These are phyloP conservation scores for Ceratocystis cacaofunesta DNA, from an alignment of 2,329 filamentous ascomycete genomes.

Conservation along the genomic window DNA sequence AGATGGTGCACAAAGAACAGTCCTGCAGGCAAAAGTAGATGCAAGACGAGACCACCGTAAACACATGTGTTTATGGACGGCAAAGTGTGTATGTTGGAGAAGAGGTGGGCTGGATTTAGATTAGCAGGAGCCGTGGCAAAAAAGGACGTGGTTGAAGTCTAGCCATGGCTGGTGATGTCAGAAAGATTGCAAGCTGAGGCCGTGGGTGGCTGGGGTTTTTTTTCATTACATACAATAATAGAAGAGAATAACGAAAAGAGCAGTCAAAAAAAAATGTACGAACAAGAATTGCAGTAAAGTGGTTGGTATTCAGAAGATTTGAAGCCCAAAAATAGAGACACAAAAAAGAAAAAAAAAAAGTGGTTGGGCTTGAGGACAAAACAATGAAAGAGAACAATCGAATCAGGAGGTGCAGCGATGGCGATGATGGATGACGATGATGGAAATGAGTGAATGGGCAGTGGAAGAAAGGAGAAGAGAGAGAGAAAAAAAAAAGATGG, in stretches of 20 bases:
- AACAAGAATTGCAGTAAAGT: background rate
- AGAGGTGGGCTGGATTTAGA: background rate
- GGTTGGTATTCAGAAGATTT: background rate
- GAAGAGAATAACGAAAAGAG: background rate
- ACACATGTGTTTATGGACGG: background rate
- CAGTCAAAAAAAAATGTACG: background rate
- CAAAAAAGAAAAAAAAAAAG: background rate
- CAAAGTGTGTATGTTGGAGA: background rate
- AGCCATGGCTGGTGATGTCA: background rate
- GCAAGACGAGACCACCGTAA: background rate
- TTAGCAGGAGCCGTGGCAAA: background rate
- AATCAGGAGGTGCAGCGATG: background rate
- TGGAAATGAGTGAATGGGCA: background rate
- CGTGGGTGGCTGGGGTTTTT: background rate
- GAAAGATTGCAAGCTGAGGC: background rate
- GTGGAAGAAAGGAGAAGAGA: background rate
- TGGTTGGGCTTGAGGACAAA: background rate
- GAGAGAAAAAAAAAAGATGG: background rate
- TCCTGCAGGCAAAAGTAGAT: background rate
- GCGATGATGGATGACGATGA: background rate
- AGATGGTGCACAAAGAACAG: background rate
- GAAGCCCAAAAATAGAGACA: background rate
- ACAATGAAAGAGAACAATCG: background rate
- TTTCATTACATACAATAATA: background rate
- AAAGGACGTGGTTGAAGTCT: background rate